Evolutionary conservation across 2,329 filamentous ascomycete species (phyloP), one percentile per base, ranked within the genome.

Genomic region (Helotiales sp.): DNA sequence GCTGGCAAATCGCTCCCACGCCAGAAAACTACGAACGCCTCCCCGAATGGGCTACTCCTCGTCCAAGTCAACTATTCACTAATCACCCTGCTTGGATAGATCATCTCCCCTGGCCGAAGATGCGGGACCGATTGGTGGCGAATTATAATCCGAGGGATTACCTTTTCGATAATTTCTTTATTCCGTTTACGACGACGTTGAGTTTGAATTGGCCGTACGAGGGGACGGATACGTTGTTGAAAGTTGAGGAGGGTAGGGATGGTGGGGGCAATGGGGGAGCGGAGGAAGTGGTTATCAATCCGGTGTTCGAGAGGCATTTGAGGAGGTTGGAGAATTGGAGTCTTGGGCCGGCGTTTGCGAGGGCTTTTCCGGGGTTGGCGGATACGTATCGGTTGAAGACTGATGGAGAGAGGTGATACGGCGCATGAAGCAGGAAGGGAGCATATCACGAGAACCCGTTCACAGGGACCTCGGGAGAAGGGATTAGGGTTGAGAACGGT

Each of bases 181-280:
- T 93, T 17, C 89, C 90, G 0, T 96, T 87, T 71, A 95, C 90
- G 1, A 84, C 81, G 1, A 92, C 87, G 0, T 69, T 96, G 24
- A 85, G 81, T 25, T 73, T 96, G 15, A 95, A 93, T 65, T 97
- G 92, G 92, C 89, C 89, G 0, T 93, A 96, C 69, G 87, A 90
- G 55, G 81, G 85, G 1, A 84, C 83, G 0, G 87, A 92, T 65
- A 84, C 86, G 33, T 76, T 96, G 25, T 75, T 90, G 25, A 77
- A 60, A 49, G 77, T 81, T 25, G 78, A 81, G 0, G 79, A 79
- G 3, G 75, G 76, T 5, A 84, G 87, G 8, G 87, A 92, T 67
- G n/a, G n/a, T n/a, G 15, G 15, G 4, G 34, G 34, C 15, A 38
- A 38, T 38, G 40, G 22, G 22, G 40, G 12, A 3, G 40, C 10